Conservation (phyloP, 2,329 filamentous ascomycete species). For the Botryotinia globosa region DNA sequence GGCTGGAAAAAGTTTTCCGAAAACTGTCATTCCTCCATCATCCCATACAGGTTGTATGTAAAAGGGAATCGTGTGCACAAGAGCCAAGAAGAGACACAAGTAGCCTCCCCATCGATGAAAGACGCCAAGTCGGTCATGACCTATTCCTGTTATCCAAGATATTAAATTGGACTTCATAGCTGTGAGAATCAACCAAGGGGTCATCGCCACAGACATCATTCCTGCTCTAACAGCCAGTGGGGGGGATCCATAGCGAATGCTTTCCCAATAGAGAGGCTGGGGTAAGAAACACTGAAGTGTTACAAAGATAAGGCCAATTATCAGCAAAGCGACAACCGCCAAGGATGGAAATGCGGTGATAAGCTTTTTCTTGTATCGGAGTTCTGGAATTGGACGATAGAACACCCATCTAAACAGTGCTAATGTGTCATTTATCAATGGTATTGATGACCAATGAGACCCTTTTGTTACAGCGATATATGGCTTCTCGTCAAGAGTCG, state of each 20-base stretch:
- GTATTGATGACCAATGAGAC: slow-evolving; percentile 72
- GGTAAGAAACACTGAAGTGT: slow-evolving; percentile 81
- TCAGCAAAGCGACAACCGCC: slow-evolving; percentile 65
- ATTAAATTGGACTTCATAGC: slow-evolving; percentile 90
- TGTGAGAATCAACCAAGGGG: slow-evolving; percentile 87
- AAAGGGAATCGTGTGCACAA: slow-evolving; percentile 85
- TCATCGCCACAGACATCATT: slow-evolving; percentile 88
- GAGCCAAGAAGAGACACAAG: slow-evolving; percentile 74
- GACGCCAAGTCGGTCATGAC: slow-evolving; percentile 88
- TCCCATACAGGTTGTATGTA: slow-evolving; percentile 87
- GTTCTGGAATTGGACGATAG: slow-evolving; percentile 78
- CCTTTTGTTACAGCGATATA: slow-evolving; percentile 55
- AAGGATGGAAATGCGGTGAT: slow-evolving; percentile 79
- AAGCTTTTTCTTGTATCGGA: slow-evolving; percentile 61
- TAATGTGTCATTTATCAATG: slow-evolving; percentile 71
- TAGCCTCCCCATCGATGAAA: slow-evolving; percentile 91
- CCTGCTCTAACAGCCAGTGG: slow-evolving; percentile 82
- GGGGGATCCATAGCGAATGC: slow-evolving; percentile 82
- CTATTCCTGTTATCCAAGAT: slow-evolving; percentile 80
- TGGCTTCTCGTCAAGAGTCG: slow-evolving; percentile 53
- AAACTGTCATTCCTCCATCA: slow-evolving; percentile 68
- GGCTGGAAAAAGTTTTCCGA: slow-evolving; percentile 64
- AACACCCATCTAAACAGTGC: slow-evolving; percentile 87
- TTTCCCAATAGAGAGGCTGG: slow-evolving; percentile 85
- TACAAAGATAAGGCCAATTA: slow-evolving; percentile 68